Conservation (phyloP, 768 basidiomycete species). For the Collybiopsis luxurians region DNA sequence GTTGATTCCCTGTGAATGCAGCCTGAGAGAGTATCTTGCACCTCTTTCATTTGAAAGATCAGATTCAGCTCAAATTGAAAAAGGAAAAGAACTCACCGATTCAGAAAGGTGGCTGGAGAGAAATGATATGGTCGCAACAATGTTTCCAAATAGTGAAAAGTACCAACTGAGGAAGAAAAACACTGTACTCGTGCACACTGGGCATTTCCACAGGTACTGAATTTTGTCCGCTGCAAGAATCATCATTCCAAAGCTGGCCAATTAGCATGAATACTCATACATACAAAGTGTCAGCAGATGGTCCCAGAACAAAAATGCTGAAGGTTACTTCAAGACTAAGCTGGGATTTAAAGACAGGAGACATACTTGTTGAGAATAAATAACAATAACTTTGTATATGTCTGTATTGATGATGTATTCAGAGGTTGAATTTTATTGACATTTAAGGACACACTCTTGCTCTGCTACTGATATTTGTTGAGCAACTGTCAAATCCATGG, state of each 20-base stretch:
- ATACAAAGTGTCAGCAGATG: conserved; percentile 1
- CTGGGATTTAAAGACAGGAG: background rate
- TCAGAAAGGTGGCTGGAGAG: background rate
- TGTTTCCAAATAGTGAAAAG: conserved; percentile 4
- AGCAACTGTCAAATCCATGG: too few relatives aligned
- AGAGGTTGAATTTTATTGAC: too few relatives aligned
- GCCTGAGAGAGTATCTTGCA: too few relatives aligned
- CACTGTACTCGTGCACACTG: background rate
- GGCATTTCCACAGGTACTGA: conserved; percentile 6
- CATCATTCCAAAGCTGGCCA: too few relatives aligned
- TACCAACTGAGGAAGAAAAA: conserved; percentile 8
- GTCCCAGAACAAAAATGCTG: conserved; percentile 5
- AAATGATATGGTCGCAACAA: conserved; percentile 2
- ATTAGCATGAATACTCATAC: too few relatives aligned
- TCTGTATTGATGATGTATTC: background rate
- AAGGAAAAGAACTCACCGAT: background rate
- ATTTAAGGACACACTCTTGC: conserved; percentile 5
- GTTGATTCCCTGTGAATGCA: background rate
- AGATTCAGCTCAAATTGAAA: background rate
- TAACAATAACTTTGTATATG: background rate
- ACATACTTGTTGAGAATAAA: conserved; percentile 2
- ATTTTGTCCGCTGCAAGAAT: background rate
- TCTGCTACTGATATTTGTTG: background rate
- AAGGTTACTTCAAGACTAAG: background rate
- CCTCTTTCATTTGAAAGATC: background rate